Conservation (phyloP, 176 grass and related monocot species). For the Areca catechu region DNA sequence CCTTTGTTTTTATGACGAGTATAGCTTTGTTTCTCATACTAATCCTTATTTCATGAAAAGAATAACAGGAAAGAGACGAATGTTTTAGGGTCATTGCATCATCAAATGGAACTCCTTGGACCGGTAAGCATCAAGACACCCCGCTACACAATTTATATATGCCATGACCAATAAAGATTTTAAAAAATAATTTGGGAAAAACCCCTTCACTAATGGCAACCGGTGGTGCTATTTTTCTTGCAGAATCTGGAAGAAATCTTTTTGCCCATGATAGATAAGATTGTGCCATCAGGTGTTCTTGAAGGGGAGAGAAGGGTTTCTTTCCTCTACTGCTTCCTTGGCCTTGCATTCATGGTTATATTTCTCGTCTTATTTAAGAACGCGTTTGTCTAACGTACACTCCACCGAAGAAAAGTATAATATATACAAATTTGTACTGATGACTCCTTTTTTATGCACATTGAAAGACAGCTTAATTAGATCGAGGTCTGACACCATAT, state of each 20-base stretch:
- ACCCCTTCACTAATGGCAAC: no score
- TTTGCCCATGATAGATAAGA: slow-evolving; percentile 33
- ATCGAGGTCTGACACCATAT: no score
- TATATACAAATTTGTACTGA: no score
- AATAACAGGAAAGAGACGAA: slow-evolving; percentile 13
- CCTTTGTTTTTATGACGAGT: no score
- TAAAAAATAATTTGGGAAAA: no score
- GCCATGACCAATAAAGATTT: neutral
- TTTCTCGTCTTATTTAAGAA: slow-evolving; percentile 41
- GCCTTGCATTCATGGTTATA: slow-evolving; percentile 37
- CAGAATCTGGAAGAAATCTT: slow-evolving; percentile 57
- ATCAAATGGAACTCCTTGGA: neutral
- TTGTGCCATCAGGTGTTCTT: slow-evolving; percentile 38
- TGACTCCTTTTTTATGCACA: no score
- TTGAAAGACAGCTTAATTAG: no score
- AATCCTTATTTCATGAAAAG: no score
- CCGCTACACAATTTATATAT: slow-evolving; percentile 1
- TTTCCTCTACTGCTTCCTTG: slow-evolving; percentile 29
- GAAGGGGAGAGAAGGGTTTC: slow-evolving; percentile 28
- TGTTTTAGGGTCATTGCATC: neutral
- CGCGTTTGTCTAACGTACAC: slow-evolving; percentile 4
- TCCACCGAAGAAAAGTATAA: no score
- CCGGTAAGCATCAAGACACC: slow-evolving; percentile 11
- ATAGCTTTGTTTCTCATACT: no score
- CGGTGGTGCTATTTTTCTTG: no score